phyloP scores from a whole-genome alignment of 345 rosid genomes.

The Eucalyptus lansdowneana region DNA sequence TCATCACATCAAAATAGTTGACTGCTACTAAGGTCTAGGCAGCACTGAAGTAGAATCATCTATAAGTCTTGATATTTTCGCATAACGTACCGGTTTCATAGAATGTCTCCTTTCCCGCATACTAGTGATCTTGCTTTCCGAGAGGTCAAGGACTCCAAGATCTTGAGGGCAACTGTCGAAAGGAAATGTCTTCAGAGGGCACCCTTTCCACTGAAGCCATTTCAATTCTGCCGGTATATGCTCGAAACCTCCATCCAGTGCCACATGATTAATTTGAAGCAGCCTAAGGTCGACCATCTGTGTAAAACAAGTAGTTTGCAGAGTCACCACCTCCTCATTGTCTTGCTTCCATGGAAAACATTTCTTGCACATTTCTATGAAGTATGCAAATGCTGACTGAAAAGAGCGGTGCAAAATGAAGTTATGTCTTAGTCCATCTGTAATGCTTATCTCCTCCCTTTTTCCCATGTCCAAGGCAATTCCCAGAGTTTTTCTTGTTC shows the following conservation, averaged over 20 bases:
- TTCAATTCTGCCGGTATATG: constrained; percentile 33
- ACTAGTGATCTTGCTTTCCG: constrained; percentile 33
- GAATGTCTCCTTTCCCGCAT: constrained; percentile 5
- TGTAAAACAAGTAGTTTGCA: constrained; percentile 19
- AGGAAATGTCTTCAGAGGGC: constrained; percentile 34
- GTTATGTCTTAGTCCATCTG: background rate
- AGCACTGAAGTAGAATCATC: background rate
- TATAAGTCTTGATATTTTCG: background rate
- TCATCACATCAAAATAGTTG: background rate
- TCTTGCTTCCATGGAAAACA: background rate
- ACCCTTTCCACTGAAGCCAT: constrained; percentile 69
- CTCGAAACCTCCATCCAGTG: constrained; percentile 35
- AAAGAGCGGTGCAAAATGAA: background rate
- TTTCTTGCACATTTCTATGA: background rate
- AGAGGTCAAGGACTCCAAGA: constrained; percentile 70
- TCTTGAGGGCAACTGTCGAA: constrained; percentile 10
- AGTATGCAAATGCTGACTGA: background rate
- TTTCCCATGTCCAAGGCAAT: constrained; percentile 21
- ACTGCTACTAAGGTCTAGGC: background rate
- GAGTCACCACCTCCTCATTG: constrained; percentile 1
- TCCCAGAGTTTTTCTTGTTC: constrained; percentile 27
- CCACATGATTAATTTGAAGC: constrained; percentile 46
- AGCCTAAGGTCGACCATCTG: constrained; percentile 42
- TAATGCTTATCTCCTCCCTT: background rate
- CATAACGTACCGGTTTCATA: background rate